Conservation (phyloP, 768 basidiomycete species). For the Galerina marginata region DNA sequence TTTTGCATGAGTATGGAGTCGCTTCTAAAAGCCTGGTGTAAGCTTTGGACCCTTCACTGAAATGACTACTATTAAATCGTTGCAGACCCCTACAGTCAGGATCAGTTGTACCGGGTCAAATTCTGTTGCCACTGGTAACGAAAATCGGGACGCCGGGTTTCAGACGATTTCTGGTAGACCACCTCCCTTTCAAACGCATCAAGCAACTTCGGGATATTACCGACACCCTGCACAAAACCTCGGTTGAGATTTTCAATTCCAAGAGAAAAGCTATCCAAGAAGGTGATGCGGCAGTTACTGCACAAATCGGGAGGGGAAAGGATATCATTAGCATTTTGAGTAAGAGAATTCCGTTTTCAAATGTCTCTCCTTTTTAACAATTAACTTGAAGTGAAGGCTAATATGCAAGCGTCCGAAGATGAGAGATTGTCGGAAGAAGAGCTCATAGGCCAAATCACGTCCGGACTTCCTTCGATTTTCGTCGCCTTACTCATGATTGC, state of each 20-base stretch:
- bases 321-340: conserved; percentile 55
- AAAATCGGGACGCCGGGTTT: conserved; percentile 34
- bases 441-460: conserved; percentile 38
- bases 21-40: conserved; percentile 38
- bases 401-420: conserved; percentile 34
- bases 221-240: conserved; percentile 38
- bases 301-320: conserved; percentile 44
- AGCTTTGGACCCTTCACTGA: conserved; percentile 7
- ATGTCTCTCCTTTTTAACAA: neutral
- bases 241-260: conserved; percentile 39
- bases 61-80: neutral
- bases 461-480: neutral
- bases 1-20: conserved; percentile 35
- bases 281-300: conserved; percentile 38
- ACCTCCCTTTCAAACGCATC: conserved; percentile 35
- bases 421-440: conserved; percentile 41
- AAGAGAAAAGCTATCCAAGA: conserved; percentile 41
- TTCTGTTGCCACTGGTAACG: conserved; percentile 21
- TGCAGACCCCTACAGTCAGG: conserved; percentile 20
- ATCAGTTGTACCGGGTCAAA: conserved; percentile 12
- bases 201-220: conserved; percentile 37
- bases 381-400: conserved; percentile 36
- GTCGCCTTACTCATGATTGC: neutral
- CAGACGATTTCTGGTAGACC: conserved; percentile 39
- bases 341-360: conserved; percentile 26